A percentile compares a stretch with the other conserved stretches of the same genome.
Conservation (phyloP, 768 basidiomycete genomes). For the Serendipita vermifera region DNA sequence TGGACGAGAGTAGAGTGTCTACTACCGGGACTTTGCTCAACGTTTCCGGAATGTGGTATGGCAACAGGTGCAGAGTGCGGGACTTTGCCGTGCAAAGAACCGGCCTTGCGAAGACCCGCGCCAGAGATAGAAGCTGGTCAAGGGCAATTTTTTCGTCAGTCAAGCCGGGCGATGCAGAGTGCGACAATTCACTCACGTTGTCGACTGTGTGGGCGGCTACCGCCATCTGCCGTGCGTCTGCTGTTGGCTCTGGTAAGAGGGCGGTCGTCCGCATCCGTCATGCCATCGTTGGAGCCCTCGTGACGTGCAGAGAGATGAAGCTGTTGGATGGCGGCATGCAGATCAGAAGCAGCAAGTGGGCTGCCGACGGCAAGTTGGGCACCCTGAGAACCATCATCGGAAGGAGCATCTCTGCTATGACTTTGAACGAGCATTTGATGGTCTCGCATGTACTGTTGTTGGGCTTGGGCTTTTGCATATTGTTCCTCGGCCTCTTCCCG, state of each 20-base stretch:
- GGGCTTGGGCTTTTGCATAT: conserved; percentile 3
- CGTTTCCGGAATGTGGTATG: conserved; percentile 12
- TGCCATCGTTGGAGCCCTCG: not conserved
- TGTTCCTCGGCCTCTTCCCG: conserved; percentile 25
- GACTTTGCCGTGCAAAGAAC: conserved; percentile 37
- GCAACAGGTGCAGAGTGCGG: conserved; percentile 37
- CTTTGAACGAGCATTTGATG: conserved; percentile 16
- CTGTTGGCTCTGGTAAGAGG: not conserved
- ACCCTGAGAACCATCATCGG: conserved; percentile 5
- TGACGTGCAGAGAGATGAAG: conserved; percentile 18
- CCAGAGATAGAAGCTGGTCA: conserved; percentile 53
- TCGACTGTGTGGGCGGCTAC: conserved; percentile 42
- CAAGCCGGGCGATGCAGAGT: not conserved
- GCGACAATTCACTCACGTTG: conserved; percentile 51
- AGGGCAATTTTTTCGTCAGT: conserved; percentile 24
- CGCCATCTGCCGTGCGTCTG: not conserved
- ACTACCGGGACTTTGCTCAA: conserved; percentile 39
- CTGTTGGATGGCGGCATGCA: conserved; percentile 13
- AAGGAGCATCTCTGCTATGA: conserved; percentile 12
- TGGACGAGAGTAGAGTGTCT: not conserved
- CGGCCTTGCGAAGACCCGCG: not conserved
- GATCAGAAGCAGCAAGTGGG: not conserved
- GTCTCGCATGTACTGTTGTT: conserved; percentile 8
- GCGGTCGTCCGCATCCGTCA: not conserved
- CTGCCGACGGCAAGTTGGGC: not conserved